phyloP scores from a whole-genome alignment of 169 alveolate species.

The Plasmodium blacklocki region DNA sequence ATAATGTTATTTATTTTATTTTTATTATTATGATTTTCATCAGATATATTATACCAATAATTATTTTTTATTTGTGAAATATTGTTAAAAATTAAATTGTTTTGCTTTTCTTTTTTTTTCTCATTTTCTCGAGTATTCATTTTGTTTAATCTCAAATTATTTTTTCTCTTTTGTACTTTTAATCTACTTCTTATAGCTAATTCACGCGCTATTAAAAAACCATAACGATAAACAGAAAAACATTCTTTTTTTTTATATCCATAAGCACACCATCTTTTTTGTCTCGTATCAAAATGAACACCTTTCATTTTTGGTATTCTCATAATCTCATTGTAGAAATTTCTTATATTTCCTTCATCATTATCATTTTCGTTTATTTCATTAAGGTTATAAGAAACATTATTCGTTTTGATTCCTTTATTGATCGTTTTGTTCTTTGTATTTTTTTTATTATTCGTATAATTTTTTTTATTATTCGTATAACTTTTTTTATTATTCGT shows the following conservation, averaged over 20 bases:
- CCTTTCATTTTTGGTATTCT: slow-evolving; percentile 75
- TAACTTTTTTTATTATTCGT: not conserved
- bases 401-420: not conserved
- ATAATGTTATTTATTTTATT: not conserved
- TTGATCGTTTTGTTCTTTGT: not conserved
- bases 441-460: not conserved
- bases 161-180: slow-evolving; percentile 61
- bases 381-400: slow-evolving; percentile 1
- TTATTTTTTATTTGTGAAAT: not conserved
- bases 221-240: slow-evolving; percentile 71
- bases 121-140: not conserved
- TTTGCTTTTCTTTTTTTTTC: not conserved
- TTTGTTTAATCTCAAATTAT: slow-evolving; percentile 33
- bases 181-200: slow-evolving; percentile 67
- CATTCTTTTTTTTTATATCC: slow-evolving; percentile 75
- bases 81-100: not conserved
- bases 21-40: not conserved
- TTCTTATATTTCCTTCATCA: slow-evolving; percentile 11
- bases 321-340: slow-evolving; percentile 41
- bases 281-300: slow-evolving; percentile 73
- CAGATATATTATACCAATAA: not conserved
- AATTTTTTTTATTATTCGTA: not conserved
- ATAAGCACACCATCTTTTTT: slow-evolving; percentile 77
- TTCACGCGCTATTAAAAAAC: slow-evolving; percentile 73
- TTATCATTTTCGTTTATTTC: slow-evolving; percentile 1